These are phyloP conservation scores for Ettlia oleoabundans DNA, from an alignment of 139 green algal genomes.

Conservation along the genomic window DNA sequence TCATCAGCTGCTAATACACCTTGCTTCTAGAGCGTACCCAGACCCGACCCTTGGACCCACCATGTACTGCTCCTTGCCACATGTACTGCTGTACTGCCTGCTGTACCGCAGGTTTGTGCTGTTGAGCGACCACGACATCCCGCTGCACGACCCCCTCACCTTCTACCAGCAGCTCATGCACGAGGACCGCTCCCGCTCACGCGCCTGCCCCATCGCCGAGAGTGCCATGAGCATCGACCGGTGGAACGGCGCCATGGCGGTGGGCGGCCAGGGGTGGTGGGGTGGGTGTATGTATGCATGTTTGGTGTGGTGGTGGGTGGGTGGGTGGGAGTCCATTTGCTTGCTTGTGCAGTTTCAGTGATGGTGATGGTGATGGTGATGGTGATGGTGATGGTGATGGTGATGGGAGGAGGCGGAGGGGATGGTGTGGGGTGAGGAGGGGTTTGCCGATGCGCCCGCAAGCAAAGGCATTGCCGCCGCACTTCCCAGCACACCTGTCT, in stretches of 20 bases:
- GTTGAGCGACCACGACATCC: conserved; percentile 39
- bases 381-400: no score
- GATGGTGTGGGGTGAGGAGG: no score
- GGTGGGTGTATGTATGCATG: not conserved
- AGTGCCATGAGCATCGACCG: conserved; percentile 20
- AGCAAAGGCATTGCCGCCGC: no score
- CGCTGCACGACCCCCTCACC: conserved; percentile 39
- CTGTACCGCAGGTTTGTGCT: conserved; percentile 35
- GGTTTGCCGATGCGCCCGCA: no score
- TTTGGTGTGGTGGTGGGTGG: not conserved
- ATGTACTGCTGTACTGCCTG: no score
- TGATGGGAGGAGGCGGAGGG: no score
- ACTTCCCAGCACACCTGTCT: no score
- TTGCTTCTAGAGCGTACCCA: no score
- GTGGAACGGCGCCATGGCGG: conserved; percentile 24
- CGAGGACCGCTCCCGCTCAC: conserved; percentile 3
- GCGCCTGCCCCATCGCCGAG: not conserved
- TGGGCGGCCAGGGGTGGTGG: not conserved
- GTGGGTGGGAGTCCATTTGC: not conserved
- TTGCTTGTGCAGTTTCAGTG: not conserved
- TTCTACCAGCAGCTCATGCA: conserved; percentile 42
- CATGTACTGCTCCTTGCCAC: no score
- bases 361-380: not conserved
- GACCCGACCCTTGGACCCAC: no score
- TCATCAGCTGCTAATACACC: no score